Evolutionary conservation across 495 filamentous ascomycete genomes (phyloP), one percentile per base, ranked within the genome.

Genomic region (Trichocladium uniseriatum): DNA sequence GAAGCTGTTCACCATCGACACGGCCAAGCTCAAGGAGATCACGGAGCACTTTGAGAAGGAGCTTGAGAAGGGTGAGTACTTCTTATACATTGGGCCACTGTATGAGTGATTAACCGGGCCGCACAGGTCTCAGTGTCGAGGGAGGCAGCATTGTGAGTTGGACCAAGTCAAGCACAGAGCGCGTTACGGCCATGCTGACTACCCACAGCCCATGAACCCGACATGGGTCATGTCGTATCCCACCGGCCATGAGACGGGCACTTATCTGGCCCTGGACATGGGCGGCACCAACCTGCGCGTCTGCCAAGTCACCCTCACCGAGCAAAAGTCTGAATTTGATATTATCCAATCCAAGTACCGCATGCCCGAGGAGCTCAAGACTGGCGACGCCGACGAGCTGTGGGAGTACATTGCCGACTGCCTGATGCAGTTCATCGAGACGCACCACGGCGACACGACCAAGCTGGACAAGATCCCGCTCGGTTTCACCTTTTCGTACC

Each of bases 331-430:
- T 39, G 88, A 90, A 64, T 98, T 97, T 69, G 92, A 98, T 61
- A 98, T 98, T 61, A 94, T 90, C 56, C 92, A 98, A 72, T 96
- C 91, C 54, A 98, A 98, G 68, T 98, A 98, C 67, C 81, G 85
- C 38, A 88, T 98, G 79, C 92, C 92, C 19, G 89, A 95, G 65
- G 92, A 95, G 69, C 77, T 98, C 45, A 94, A 89, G 73, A 87
- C 83, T 6, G 94, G 92, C 55, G 82, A 83, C 28, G 79, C 84
- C 6, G 91, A 95, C 35, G 89, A 97, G 67, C 79, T 98, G 18
- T 98, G 91, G 88, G 88, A 88, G 60, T 98, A 97, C 69, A 89
- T 96, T 63, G 94, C 89, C 64, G 92, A 97, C 69, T 98, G 92
- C 64, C 70, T 98, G 48, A 80, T 94, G 70, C 89, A 97, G 61